phyloP scores from a whole-genome alignment of 352 stramenopile genomes.

The Sclerospora graminicola region DNA sequence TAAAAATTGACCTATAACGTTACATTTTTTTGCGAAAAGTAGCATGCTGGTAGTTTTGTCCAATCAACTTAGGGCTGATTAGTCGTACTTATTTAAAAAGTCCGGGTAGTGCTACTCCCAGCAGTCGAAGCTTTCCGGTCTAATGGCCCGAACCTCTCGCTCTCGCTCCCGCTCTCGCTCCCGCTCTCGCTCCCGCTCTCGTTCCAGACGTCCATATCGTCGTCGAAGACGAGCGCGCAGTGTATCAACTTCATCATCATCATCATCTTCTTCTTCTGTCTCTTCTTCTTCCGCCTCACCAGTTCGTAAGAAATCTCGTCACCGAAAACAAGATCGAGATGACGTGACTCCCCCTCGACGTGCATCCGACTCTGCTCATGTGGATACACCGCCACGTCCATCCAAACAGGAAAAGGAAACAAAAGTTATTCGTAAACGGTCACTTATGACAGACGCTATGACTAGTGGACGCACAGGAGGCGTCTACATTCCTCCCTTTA shows the following conservation, averaged over 20 bases:
- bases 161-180: too few species aligned
- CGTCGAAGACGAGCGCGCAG: conserved; percentile 13
- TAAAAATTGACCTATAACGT: too few species aligned
- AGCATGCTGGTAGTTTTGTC: too few species aligned
- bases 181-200: conserved; percentile 19
- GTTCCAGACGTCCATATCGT: conserved; percentile 3
- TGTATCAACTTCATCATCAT: conserved; percentile 14
- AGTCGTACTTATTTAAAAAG: too few species aligned
- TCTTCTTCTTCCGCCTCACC: conserved; percentile 10
- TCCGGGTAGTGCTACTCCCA: too few species aligned
- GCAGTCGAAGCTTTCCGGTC: too few species aligned
- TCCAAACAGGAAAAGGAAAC: conserved; percentile 5
- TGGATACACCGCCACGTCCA: not conserved
- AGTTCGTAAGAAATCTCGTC: conserved; percentile 22
- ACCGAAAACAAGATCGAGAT: not conserved
- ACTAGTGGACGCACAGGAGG: conserved; percentile 67
- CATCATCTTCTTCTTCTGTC: conserved; percentile 10
- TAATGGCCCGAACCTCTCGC: too few species aligned
- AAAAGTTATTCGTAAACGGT: conserved; percentile 1
- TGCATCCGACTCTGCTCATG: conserved; percentile 1
- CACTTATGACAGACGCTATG: conserved; percentile 23
- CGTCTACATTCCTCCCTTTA: conserved; percentile 90
- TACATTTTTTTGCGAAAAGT: too few species aligned
- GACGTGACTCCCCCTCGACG: conserved; percentile 9
- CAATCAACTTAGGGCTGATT: too few species aligned